These are phyloP conservation scores for Fusarium luffae DNA, from an alignment of 2,329 filamentous ascomycete species.

Conservation along the genomic window DNA sequence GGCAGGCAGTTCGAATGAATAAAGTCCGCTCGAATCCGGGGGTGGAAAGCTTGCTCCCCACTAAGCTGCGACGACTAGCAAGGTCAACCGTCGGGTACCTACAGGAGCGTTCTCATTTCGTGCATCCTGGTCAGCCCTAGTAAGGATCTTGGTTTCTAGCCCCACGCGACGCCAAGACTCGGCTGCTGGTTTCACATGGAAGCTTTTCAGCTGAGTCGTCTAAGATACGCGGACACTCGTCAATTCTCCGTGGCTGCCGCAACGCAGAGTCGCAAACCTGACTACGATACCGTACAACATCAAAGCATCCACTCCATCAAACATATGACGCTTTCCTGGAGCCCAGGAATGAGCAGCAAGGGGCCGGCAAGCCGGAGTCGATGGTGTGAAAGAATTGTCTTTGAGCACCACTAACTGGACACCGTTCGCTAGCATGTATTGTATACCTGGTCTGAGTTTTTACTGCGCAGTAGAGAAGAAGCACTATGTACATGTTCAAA, in stretches of 20 bases:
- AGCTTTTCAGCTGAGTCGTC: constrained; percentile 15
- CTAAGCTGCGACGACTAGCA: constrained; percentile 41
- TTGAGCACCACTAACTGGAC: neutral
- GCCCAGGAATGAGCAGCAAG: neutral
- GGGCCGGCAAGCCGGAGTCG: neutral
- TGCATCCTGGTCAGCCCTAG: constrained; percentile 42
- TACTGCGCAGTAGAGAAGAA: constrained; percentile 1
- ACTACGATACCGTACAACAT: constrained; percentile 7
- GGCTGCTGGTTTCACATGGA: constrained; percentile 21
- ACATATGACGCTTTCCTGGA: neutral
- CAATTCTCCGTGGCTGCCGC: neutral
- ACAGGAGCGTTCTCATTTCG: constrained; percentile 33
- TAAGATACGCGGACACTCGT: neutral
- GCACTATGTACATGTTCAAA: constrained; percentile 8
- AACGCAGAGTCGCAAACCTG: constrained; percentile 1
- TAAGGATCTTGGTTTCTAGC: constrained; percentile 25
- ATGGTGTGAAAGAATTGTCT: neutral
- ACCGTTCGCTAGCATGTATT: neutral
- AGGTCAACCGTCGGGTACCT: constrained; percentile 36
- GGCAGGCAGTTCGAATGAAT: constrained; percentile 23
- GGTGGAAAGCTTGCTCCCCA: constrained; percentile 40
- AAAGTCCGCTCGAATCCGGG: constrained; percentile 38
- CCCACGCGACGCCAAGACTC: constrained; percentile 38
- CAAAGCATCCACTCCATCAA: constrained; percentile 9
- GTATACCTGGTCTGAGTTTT: neutral